phyloP scores from a whole-genome alignment of 805 yeast genomes.

The Ogataea ramenticola region DNA sequence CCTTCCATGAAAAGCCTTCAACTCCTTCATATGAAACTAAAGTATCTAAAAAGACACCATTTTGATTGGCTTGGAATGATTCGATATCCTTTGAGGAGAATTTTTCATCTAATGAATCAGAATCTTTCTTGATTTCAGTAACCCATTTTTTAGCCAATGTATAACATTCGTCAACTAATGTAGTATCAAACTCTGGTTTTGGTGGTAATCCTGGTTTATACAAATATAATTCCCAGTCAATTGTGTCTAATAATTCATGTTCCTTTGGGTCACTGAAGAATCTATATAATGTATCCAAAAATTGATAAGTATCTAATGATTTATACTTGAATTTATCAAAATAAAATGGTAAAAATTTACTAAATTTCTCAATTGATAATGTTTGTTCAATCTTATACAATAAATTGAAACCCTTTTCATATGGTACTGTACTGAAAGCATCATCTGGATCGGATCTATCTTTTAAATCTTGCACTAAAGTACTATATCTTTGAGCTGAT shows the following conservation, averaged over 20 bases:
- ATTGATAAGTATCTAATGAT: constrained; percentile 77
- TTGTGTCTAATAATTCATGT: constrained; percentile 46
- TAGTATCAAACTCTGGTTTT: constrained; percentile 72
- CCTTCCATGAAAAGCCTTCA: constrained; percentile 31
- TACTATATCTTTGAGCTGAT: constrained; percentile 42
- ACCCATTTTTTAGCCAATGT: constrained; percentile 63
- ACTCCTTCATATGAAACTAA: constrained; percentile 43
- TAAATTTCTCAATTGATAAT: constrained; percentile 66
- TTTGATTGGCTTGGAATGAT: constrained; percentile 64
- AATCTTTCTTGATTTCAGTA: constrained; percentile 23
- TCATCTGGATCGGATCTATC: constrained; percentile 80
- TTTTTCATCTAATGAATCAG: constrained; percentile 17
- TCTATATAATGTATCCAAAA: constrained; percentile 66
- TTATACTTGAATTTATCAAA: constrained; percentile 60
- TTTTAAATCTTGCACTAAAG: constrained; percentile 64
- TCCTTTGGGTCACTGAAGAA: constrained; percentile 33
- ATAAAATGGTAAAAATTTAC: constrained; percentile 74
- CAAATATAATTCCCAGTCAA: constrained; percentile 86
- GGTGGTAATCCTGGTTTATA: constrained; percentile 85
- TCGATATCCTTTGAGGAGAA: constrained; percentile 47
- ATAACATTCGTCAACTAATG: constrained; percentile 68
- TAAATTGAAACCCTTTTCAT: constrained; percentile 83
- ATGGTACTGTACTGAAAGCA: constrained; percentile 80
- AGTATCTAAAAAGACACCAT: constrained; percentile 71
- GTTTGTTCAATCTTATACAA: constrained; percentile 64